Percentiles rank a stretch among this genome's conserved stretches.
Conservation (phyloP, 768 basidiomycete species). For the Bullera alba region DNA sequence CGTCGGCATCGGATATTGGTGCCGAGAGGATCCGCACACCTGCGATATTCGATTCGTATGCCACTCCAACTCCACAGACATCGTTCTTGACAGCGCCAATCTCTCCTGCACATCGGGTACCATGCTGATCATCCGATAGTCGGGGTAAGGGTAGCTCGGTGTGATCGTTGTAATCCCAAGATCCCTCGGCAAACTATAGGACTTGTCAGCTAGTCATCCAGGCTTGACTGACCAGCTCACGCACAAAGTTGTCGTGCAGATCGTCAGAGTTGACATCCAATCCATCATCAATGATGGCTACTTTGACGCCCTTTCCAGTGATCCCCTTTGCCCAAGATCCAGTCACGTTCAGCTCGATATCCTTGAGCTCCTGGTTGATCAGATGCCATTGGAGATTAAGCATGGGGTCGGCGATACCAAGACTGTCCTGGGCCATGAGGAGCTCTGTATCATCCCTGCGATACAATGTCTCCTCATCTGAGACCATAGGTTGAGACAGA, state of each 20-base stretch:
- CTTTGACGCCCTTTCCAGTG: slow-evolving; percentile 75
- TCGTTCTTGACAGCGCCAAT: slow-evolving; percentile 87
- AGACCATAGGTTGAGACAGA: background rate
- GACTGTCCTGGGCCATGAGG: slow-evolving; percentile 51
- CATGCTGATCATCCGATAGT: slow-evolving; percentile 87
- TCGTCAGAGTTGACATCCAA: slow-evolving; percentile 84
- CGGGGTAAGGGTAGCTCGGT: slow-evolving; percentile 75
- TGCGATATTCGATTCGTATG: slow-evolving; percentile 82
- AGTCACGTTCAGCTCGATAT: slow-evolving; percentile 78
- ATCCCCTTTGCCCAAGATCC: slow-evolving; percentile 84
- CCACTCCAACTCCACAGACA: slow-evolving; percentile 89
- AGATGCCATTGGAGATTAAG: slow-evolving; percentile 90
- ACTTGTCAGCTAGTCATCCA: background rate
- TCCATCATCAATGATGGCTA: slow-evolving; percentile 91
- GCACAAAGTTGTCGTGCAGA: slow-evolving; percentile 82
- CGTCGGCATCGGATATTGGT: slow-evolving; percentile 88
- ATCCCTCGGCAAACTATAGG: slow-evolving; percentile 76
- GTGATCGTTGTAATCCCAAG: slow-evolving; percentile 96
- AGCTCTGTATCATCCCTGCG: slow-evolving; percentile 17
- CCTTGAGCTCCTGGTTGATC: slow-evolving; percentile 73
- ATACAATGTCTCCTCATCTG: background rate
- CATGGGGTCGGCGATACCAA: slow-evolving; percentile 72
- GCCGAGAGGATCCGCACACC: slow-evolving; percentile 93
- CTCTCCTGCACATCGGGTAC: slow-evolving; percentile 96
- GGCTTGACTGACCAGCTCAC: slow-evolving; percentile 42